phyloP scores from a whole-genome alignment of 2,329 filamentous ascomycete species.

The Dothideomycetes sp. region DNA sequence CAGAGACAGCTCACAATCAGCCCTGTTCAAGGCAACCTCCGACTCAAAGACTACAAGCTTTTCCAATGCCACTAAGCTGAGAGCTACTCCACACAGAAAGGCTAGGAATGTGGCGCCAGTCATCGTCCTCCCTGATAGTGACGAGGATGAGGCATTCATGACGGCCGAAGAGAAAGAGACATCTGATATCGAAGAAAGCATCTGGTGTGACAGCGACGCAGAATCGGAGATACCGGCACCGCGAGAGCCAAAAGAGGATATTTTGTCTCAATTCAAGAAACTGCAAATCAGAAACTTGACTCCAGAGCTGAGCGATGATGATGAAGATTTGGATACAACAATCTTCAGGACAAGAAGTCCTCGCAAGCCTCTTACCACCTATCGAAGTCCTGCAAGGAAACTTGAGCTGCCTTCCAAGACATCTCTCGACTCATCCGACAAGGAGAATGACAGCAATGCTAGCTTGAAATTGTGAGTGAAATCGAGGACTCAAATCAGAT shows the following conservation, averaged over 20 bases:
- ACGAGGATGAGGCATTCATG: constrained; percentile 1
- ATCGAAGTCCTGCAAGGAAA: not conserved
- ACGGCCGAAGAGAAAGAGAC: constrained; percentile 13
- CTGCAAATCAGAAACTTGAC: not conserved
- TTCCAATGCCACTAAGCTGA: not conserved
- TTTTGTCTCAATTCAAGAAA: not conserved
- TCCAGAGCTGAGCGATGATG: constrained; percentile 5
- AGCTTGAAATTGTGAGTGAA: constrained; percentile 15
- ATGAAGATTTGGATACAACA: not conserved
- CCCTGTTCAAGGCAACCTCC: no score
- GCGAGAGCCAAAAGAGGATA: no score
- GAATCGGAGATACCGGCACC: no score
- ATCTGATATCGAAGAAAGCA: constrained; percentile 21
- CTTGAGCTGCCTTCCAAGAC: not conserved
- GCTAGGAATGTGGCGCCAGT: not conserved
- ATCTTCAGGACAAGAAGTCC: not conserved
- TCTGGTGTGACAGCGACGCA: constrained; percentile 19
- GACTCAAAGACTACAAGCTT: not conserved
- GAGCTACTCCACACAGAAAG: constrained; percentile 7
- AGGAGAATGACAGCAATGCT: constrained; percentile 17
- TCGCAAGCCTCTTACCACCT: not conserved
- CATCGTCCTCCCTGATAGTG: constrained; percentile 2
- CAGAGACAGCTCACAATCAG: no score
- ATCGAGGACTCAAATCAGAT: not conserved
- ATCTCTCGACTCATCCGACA: constrained; percentile 15